Evolutionary conservation across 768 basidiomycete genomes (phyloP).

Genomic region (Boletus pseudopeckii): DNA sequence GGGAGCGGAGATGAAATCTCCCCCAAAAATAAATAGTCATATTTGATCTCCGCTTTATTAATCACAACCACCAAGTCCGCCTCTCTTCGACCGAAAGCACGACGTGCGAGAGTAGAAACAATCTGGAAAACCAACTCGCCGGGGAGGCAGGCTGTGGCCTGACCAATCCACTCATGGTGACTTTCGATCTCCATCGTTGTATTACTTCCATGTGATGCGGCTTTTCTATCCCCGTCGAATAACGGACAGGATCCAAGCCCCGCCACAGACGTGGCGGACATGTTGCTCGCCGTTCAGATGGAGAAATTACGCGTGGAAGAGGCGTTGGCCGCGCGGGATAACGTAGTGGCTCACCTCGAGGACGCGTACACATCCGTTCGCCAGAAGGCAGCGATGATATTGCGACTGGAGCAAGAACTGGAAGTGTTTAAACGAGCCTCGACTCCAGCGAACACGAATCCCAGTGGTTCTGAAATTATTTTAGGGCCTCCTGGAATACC

Average conservation of each 20-base stretch:
- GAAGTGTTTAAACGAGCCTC: slow-evolving; percentile 26
- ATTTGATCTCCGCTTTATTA: slow-evolving; percentile 9
- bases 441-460: slow-evolving; percentile 19
- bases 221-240: background rate
- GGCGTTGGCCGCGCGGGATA: slow-evolving; percentile 61
- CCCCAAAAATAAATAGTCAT: background rate
- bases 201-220: background rate
- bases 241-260: slow-evolving; percentile 12
- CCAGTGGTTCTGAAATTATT: background rate
- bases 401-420: slow-evolving; percentile 43
- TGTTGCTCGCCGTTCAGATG: slow-evolving; percentile 52
- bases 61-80: too few species aligned
- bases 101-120: background rate
- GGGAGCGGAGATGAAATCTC: background rate
- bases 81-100: background rate
- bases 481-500: background rate
- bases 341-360: slow-evolving; percentile 52
- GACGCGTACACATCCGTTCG: slow-evolving; percentile 58
- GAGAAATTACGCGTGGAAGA: slow-evolving; percentile 53
- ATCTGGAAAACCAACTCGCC: slow-evolving; percentile 3
- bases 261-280: slow-evolving; percentile 35
- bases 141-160: background rate
- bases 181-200: background rate
- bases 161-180: slow-evolving; percentile 15
- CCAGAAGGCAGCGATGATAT: slow-evolving; percentile 54